Conservation (phyloP, 179 eudicot species). For the Nepenthes alata region DNA sequence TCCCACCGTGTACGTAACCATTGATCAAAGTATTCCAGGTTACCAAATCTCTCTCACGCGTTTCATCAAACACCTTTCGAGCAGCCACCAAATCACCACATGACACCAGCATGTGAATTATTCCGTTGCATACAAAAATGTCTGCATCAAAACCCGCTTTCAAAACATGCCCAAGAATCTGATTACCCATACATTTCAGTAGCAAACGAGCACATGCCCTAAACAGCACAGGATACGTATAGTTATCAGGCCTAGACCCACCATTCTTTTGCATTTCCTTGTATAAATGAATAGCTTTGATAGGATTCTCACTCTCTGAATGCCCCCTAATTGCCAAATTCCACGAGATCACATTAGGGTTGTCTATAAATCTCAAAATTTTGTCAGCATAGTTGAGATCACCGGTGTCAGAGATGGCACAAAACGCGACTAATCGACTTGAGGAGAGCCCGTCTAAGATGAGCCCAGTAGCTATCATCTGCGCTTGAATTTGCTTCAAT, state of each 20-base stretch:
- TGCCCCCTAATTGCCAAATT: conserved; percentile 52
- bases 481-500: conserved; percentile 49
- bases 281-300: conserved; percentile 37
- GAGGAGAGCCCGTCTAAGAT: conserved; percentile 41
- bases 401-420: conserved; percentile 50
- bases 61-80: conserved; percentile 61
- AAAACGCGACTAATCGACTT: conserved; percentile 61
- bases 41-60: conserved; percentile 70
- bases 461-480: conserved; percentile 55
- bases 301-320: conserved; percentile 26
- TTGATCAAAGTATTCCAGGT: conserved; percentile 81
- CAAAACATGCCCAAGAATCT: conserved; percentile 54
- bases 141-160: conserved; percentile 40
- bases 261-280: conserved; percentile 34
- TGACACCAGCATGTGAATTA: conserved; percentile 45
- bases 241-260: conserved; percentile 45
- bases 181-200: conserved; percentile 29
- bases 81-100: conserved; percentile 47
- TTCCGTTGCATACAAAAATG: conserved; percentile 53
- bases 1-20: conserved; percentile 64
- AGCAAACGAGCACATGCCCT: conserved; percentile 40
- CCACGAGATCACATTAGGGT: conserved; percentile 59
- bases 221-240: conserved; percentile 65
- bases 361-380: conserved; percentile 21
- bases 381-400: conserved; percentile 37